Base-by-base conservation (phyloP, 768 basidiomycete genomes). In the Suillus decipiens region DNA sequence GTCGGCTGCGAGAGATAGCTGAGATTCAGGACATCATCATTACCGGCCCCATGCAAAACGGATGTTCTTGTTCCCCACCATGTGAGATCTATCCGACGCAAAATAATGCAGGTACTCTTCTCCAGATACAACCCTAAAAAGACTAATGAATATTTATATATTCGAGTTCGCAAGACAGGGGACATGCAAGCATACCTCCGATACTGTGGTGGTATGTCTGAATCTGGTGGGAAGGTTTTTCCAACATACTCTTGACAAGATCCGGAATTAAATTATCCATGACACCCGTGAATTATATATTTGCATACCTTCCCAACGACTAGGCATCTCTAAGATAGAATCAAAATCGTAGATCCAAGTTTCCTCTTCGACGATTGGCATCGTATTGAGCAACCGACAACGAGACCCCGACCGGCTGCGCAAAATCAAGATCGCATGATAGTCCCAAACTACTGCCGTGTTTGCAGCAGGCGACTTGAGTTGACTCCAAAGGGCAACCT, bases 81-180 rank as follows among this genome's bases (percentile, higher is more conserved):
- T 91, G 73, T 91, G 89, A 60, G 89, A 88, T 69, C 89, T 79
- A 72, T 92, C 88, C 22, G 89, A 90, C 11, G 89, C 87, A 76
- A 92, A 90, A 68, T 84, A 69, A 65, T 83, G 75, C 48, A 90
- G 72, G 69, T 80, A 89, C 14, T 73, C 72, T 37, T 72, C 63
- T 19, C 81, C 84, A 62, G 83, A 79, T 63, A 92, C 75, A 37
- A 89, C 80, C 70, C 89, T 81, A 73, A 90, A 90, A 53, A 79
- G 67, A 71, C 89, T 91, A 69, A n/a, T 37, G 39, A 59, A 65
- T 59, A 14, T 48, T 48, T 12, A 48, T 33, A 36, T 3, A 34
- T 63, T 66, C 28, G 3, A 28, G 28, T 28, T 28, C 28, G 50
- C 60, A 61, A 55, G 65, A 56, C 10, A 28, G 37, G 33, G 41